phyloP scores from a whole-genome alignment of 2,329 filamentous ascomycete genomes.

The Penicillium sp. region DNA sequence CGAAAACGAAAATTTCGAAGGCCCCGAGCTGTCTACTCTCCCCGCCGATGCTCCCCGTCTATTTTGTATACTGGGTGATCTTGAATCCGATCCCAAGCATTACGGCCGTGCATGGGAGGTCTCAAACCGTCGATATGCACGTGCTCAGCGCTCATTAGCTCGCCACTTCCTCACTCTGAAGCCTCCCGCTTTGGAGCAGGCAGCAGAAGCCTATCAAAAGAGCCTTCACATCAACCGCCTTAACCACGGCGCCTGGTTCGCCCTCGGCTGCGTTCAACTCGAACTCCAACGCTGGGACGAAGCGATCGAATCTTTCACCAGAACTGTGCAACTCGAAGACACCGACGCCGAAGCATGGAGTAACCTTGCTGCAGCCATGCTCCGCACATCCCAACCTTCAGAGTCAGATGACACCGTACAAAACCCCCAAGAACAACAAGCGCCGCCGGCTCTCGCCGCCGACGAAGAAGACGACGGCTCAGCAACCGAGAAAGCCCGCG shows the following conservation, averaged over 20 bases:
- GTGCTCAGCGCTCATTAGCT: slow-evolving; percentile 86
- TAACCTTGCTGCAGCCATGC: slow-evolving; percentile 85
- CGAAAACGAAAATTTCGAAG: slow-evolving; percentile 64
- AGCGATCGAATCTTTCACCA: slow-evolving; percentile 81
- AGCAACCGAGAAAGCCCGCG: slow-evolving; percentile 20
- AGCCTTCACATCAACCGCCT: slow-evolving; percentile 80
- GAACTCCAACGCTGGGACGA: slow-evolving; percentile 76
- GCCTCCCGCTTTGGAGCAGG: slow-evolving; percentile 65
- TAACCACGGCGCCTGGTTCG: slow-evolving; percentile 84
- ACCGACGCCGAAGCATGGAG: slow-evolving; percentile 93
- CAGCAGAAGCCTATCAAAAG: slow-evolving; percentile 76
- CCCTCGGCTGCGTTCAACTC: slow-evolving; percentile 85
- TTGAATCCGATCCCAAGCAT: slow-evolving; percentile 74
- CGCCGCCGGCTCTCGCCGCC: slow-evolving; percentile 29
- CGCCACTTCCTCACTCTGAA: slow-evolving; percentile 73
- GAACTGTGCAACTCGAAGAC: slow-evolving; percentile 83
- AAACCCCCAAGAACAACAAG: slow-evolving; percentile 36
- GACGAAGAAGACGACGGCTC: slow-evolving; percentile 34
- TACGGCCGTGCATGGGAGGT: slow-evolving; percentile 90
- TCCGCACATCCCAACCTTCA: slow-evolving; percentile 54
- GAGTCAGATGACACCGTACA: slow-evolving; percentile 31
- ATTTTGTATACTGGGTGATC: slow-evolving; percentile 91
- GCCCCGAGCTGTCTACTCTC: slow-evolving; percentile 70
- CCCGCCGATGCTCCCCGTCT: slow-evolving; percentile 84
- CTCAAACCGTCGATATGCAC: slow-evolving; percentile 77